Evolutionary conservation across 805 yeast genomes (phyloP), one percentile per base, ranked within the genome.

Genomic region (Ogataea paradorogensis): DNA sequence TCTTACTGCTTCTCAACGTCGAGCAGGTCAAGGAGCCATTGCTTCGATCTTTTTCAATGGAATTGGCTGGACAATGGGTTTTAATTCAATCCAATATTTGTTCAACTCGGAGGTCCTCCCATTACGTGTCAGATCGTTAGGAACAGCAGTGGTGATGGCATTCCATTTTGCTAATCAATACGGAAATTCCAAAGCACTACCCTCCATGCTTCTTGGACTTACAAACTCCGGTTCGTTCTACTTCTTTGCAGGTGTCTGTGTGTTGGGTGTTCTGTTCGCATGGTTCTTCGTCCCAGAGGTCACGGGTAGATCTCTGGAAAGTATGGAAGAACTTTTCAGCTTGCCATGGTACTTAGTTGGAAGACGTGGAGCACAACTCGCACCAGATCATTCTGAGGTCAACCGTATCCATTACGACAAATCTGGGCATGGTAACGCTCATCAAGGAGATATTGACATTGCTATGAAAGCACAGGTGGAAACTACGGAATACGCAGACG

Each of bases 321-420:
- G 67, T 42, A 71, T 75, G 74, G 78, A 73, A 46, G 74, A 69
- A 38, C 53, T 74, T 30, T 74, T 74, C 63, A 63, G 57, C 52
- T 63, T 73, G 33, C 82, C 81, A 38, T 77, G 82, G 82, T 74
- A 74, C 55, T 48, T 73, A 37, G 65, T 77, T 47, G 82, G 82
- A 32, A 66, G 82, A 60, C 68, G 60, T 41, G 81, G 80, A 52
- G 67, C 71, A 23, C 59, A 63, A 46, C 62, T 76, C 46, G 71
- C 76, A 44, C 80, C 80, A 24, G 80, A 76, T 50, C 48, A 64
- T 35, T 43, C 48, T 21, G 51, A 49, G 36, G 40, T 49, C 30
- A 49, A 42, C 29, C 30, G 47, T 23, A 31, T 49, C 21, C 51
- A 49, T 32, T 35, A 28, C 40, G 32, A 40, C 40, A 25, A 34